Evolutionary conservation across 208 protist genomes (phyloP).

Genomic region (Trypanosoma boissoni): DNA sequence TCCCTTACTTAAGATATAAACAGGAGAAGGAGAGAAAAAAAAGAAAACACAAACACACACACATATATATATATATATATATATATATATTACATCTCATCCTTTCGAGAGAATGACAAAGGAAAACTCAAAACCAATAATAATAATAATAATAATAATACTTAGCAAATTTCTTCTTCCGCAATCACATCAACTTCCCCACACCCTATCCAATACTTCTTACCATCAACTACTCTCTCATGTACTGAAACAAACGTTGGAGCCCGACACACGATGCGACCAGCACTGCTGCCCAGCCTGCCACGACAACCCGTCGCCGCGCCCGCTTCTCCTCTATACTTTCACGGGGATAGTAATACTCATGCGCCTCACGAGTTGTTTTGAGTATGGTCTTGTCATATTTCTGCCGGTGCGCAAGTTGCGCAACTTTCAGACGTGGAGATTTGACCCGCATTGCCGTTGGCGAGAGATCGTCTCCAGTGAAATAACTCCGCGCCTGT

Average conservation of each 20-base stretch:
- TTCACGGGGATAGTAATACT: conserved; percentile 68
- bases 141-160: too few relatives aligned
- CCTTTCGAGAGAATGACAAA: neutral
- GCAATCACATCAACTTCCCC: too few relatives aligned
- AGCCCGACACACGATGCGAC: neutral
- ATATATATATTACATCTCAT: conserved; percentile 3
- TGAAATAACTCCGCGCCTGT: conserved; percentile 68
- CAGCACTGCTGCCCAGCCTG: neutral
- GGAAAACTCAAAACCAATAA: neutral
- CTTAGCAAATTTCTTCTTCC: too few relatives aligned
- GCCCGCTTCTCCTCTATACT: conserved; percentile 29
- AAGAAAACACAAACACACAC: neutral
- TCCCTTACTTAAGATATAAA: conserved; percentile 2
- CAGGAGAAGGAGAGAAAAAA: conserved; percentile 13
- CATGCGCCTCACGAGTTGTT: conserved; percentile 48
- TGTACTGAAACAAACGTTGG: neutral
- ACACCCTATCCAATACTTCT: too few relatives aligned
- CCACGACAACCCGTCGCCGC: conserved; percentile 24
- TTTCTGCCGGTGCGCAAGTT: conserved; percentile 42
- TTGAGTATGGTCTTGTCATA: conserved; percentile 72
- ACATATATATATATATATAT: neutral
- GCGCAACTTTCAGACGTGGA: conserved; percentile 62
- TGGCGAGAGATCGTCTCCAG: conserved; percentile 53
- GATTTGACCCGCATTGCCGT: conserved; percentile 55
- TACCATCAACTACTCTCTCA: conserved; percentile 11